Base-by-base conservation (phyloP, 2,329 filamentous ascomycete genomes). In the Sordariomycetes sp. region DNA sequence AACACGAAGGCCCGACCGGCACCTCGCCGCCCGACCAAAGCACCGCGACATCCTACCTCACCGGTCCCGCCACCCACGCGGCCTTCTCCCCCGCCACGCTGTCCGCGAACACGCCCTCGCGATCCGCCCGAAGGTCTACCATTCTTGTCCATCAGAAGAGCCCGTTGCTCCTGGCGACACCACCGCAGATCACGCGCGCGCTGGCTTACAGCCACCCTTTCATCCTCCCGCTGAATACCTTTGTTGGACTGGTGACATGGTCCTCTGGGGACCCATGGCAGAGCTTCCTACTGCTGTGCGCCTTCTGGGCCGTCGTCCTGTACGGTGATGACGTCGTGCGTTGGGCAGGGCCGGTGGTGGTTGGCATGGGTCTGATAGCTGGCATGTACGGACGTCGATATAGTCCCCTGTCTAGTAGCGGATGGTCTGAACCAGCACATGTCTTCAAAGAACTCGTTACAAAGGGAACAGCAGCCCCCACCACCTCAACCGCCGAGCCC, bases 111-210 rank as follows among this genome's bases (percentile, higher is more conserved):
- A 72, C 78, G 5, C 68, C 81, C 30, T 68, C 66, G 35, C 63
- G 68, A 38, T 65, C 72, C 21, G 70, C 74, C 29, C 82, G 90
- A 41, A 79, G 86, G 30, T 93, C 86, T 14, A 93, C 86, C 37
- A 88, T 98, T 46, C 78, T 96, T 46, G 88, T 98, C 15, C 88
- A 96, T 59, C 90, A 94, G 57, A 98, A 96, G 62, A 94, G 86
- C 12, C 92, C 92, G 9, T 63, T 98, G 30, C 72, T 98, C 14
- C 80, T 94, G 39, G 87, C 90, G 12, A 98, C 92, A 8, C 92
- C 92, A 28, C 92, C 92, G 2, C 86, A 94, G 53, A 82, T 98
- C 54, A 98, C 92, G 3, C 78, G 92, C 46, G 88, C 90, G 11
- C 71, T 98, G 39, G 90, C 90, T 43, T 95, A 96, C 56, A 94